A percentile compares a stretch with the other conserved stretches of the same genome.
These are phyloP conservation scores for Cryptococcus floricola DNA, from an alignment of 1,284 basidiomycete species.

Conservation along the genomic window DNA sequence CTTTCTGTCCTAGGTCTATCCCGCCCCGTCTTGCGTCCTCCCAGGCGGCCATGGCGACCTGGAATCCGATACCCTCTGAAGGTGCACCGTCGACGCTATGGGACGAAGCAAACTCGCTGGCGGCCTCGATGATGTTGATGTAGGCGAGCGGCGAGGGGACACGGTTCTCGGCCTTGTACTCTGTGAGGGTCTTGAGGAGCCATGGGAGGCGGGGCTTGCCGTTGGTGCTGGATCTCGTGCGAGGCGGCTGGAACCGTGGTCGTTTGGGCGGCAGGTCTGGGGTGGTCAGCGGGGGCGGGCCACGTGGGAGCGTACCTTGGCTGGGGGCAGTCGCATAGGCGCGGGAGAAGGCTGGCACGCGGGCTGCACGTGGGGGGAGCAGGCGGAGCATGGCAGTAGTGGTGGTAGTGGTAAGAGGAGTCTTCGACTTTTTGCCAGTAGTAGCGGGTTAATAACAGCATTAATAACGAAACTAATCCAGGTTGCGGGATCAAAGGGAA, in stretches of 20 bases:
- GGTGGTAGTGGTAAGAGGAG: too few relatives aligned
- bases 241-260: not conserved
- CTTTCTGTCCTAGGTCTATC: constrained; percentile 30
- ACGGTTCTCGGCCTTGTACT: constrained; percentile 18
- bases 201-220: not conserved
- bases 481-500: too few relatives aligned
- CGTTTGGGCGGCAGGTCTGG: not conserved
- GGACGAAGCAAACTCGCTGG: constrained; percentile 22
- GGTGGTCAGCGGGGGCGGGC: not conserved
- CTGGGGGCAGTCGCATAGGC: not conserved
- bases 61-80: constrained; percentile 27
- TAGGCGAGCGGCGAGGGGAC: constrained; percentile 33
- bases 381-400: too few relatives aligned
- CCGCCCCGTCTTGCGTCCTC: constrained; percentile 34
- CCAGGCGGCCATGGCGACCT: constrained; percentile 33
- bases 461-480: too few relatives aligned
- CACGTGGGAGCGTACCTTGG: not conserved
- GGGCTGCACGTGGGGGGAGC: too few relatives aligned
- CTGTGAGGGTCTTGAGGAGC: constrained; percentile 22
- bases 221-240: not conserved
- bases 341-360: too few relatives aligned
- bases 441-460: too few relatives aligned
- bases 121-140: constrained; percentile 27
- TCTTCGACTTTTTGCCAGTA: too few relatives aligned
- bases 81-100: constrained; percentile 6